Evolutionary conservation across 2,329 filamentous ascomycete genomes (phyloP).

Genomic region (Zymoseptoria pseudotritici): DNA sequence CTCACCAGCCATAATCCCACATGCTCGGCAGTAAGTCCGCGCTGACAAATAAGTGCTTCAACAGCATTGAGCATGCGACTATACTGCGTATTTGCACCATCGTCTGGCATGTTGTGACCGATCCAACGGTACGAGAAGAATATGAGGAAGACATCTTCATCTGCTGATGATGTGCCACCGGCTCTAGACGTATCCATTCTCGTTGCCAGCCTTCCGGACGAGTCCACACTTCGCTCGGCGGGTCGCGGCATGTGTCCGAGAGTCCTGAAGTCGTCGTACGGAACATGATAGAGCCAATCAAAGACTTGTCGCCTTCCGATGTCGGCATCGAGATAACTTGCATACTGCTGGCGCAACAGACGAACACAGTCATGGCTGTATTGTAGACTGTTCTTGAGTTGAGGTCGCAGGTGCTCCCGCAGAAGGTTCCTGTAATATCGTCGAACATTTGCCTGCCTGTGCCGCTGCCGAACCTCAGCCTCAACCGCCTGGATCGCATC

Average conservation of each 20-base stretch:
- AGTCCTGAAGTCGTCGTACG: neutral
- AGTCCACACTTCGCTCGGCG: neutral
- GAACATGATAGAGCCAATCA: too few species aligned
- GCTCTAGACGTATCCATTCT: too few species aligned
- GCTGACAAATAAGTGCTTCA: too few species aligned
- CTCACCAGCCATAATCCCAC: too few species aligned
- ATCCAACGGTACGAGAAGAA: conserved; percentile 8
- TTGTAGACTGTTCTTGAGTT: neutral
- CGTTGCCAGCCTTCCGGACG: too few species aligned
- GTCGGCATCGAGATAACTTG: neutral
- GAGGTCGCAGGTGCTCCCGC: neutral
- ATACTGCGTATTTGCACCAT: conserved; percentile 5
- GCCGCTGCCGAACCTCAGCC: neutral
- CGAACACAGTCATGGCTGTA: neutral
- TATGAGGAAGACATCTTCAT: neutral
- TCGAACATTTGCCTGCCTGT: neutral
- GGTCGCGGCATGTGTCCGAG: neutral
- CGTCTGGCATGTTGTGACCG: conserved; percentile 1
- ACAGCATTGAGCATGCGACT: neutral
- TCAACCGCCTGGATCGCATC: neutral
- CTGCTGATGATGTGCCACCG: too few species aligned
- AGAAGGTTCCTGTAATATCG: neutral
- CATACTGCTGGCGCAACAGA: neutral
- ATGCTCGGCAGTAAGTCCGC: too few species aligned
- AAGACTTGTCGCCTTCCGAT: too few species aligned